Evolutionary conservation across 805 yeast species (phyloP), one percentile per base, ranked within the genome.

Genomic region (Jamesozyma gamospora): DNA sequence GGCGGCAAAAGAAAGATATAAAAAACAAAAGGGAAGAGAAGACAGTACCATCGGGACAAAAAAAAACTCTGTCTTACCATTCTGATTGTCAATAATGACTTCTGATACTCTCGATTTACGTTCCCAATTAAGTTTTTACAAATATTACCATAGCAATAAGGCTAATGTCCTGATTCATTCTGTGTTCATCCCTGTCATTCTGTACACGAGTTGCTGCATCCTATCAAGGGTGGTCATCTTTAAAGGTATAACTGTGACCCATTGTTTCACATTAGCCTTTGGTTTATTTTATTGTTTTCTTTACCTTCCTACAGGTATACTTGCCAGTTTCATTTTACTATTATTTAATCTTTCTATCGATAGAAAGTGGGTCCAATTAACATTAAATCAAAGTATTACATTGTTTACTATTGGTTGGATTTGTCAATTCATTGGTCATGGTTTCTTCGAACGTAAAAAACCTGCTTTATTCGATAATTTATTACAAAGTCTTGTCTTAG

Each of bases 381-480:
- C 49, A 32, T 35, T 24, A 19, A 31, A 7, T 16, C 47, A 31
- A 46, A 39, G 27, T 13, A 58, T 45, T 40, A 49, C 40, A 1
- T 49, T 74, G 14, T 82, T 81, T 56, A 56, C 70, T 0, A 28
- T 64, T 2, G 65, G 82, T 9, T 90, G 98, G 97, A 52, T 77
- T 13, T 77, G 75, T 6, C 97, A 92, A 53, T 87, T 90, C 58
- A 67, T 80, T 36, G 96, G 96, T 4, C 97, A 92, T 56, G 90
- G 82, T 1, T 67, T 72, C 10, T 83, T 77, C 53, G 98, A 90
- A 55, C 70, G 69, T 43, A 69, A 85, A 32, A 82, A 87, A 0
- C 98, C 98, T 0, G 96, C 97, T 0, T 61, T 90, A 38, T 58
- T 85, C 31, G 95, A 88, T 52, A 88, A 80, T 54, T 64, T 86